A percentile compares a stretch with the other conserved stretches of the same genome.
phyloP scores from a whole-genome alignment of 2,329 filamentous ascomycete species.

The Aureobasidium sp. region DNA sequence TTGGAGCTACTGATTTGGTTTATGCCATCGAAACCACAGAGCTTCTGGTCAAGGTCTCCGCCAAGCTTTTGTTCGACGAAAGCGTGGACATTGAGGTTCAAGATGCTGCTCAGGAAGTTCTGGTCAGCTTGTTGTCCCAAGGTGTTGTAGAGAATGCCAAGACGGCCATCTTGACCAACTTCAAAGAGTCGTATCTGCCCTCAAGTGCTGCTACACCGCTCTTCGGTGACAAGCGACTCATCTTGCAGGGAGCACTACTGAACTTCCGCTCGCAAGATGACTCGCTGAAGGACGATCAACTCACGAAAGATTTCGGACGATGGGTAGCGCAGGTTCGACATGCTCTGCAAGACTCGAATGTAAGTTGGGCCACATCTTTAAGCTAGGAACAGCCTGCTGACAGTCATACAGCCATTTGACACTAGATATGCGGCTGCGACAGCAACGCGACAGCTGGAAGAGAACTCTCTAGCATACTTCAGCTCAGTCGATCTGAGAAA shows the following conservation, averaged over 20 bases:
- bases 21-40: not conserved
- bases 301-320: not conserved
- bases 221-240: not conserved
- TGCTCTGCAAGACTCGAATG: conserved; percentile 20
- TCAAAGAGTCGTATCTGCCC: not conserved
- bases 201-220: not conserved
- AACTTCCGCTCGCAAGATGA: not conserved
- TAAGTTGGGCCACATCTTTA: not conserved
- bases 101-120: conserved; percentile 13
- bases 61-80: not conserved
- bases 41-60: not conserved
- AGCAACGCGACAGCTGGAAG: conserved; percentile 19
- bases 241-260: conserved; percentile 10
- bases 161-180: not conserved
- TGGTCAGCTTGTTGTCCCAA: not conserved
- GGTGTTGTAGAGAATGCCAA: not conserved
- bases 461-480: not conserved
- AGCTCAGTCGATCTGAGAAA: not conserved
- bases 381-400: not conserved
- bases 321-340: conserved; percentile 1
- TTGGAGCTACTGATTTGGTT: not conserved
- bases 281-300: not conserved
- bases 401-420: conserved; percentile 18
- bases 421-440: conserved; percentile 25
- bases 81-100: conserved; percentile 11